Percentiles rank a stretch among this genome's conserved stretches.
These are phyloP conservation scores for Paradendryphiella salina DNA, from an alignment of 2,329 filamentous ascomycete species.

Conservation along the genomic window DNA sequence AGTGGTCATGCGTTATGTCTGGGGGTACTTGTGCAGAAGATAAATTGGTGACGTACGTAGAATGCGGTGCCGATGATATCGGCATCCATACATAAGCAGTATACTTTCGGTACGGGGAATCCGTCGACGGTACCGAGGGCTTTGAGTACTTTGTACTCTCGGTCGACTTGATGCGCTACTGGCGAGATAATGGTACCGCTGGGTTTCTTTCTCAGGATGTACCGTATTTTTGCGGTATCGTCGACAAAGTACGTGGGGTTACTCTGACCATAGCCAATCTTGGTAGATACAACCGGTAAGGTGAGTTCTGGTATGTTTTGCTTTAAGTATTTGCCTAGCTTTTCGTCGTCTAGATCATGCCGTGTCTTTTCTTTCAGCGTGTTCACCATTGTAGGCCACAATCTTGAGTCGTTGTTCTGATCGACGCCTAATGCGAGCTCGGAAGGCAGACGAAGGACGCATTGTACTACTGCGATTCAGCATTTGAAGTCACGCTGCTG, in stretches of 20 bases:
- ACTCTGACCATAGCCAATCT: slow-evolving; percentile 96
- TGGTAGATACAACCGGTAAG: slow-evolving; percentile 38
- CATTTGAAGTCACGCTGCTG: not conserved
- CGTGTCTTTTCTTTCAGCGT: slow-evolving; percentile 21
- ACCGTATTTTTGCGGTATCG: slow-evolving; percentile 64
- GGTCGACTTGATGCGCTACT: slow-evolving; percentile 92
- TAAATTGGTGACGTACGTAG: slow-evolving; percentile 56
- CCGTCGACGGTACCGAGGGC: slow-evolving; percentile 72
- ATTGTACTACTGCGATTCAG: not conserved
- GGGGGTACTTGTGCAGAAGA: too few species aligned
- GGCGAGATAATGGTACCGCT: slow-evolving; percentile 87
- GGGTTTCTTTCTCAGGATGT: slow-evolving; percentile 93
- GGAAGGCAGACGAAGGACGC: not conserved
- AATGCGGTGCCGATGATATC: slow-evolving; percentile 83
- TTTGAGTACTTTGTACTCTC: slow-evolving; percentile 86
- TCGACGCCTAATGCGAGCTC: not conserved
- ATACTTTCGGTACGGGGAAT: slow-evolving; percentile 81
- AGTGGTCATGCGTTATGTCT: not conserved
- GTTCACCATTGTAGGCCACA: slow-evolving; percentile 12
- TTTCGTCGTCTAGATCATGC: slow-evolving; percentile 39
- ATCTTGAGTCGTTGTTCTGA: not conserved
- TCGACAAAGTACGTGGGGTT: slow-evolving; percentile 95
- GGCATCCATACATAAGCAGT: slow-evolving; percentile 81
- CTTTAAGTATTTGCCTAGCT: slow-evolving; percentile 36
- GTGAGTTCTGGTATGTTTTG: slow-evolving; percentile 31